Base-by-base conservation (phyloP, 495 filamentous ascomycete species). In the Neurospora sublineolata region DNA sequence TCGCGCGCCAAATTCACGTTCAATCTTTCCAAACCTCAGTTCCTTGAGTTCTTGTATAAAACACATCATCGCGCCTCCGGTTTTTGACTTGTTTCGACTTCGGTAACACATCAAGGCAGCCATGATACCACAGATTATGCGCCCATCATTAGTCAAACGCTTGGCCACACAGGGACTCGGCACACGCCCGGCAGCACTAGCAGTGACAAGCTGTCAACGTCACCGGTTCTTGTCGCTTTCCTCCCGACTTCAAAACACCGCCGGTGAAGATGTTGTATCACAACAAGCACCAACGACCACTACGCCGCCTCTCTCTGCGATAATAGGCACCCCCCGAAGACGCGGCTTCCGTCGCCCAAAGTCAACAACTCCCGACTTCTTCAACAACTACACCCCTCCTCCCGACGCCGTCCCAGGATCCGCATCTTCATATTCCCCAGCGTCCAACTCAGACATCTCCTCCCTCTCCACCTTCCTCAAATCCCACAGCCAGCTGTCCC, bases 401-500 rank as follows among this genome's bases (percentile, higher is more conserved):
- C 42, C 18, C 18, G 42, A 46, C 42, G 42, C 42, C 42, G 42
- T 46, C 42, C 42, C 42, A 46, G 42, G 42, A 46, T 46, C 42
- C 42, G 42, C 42, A 20, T 46, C 42, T 27, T 14, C 46, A 27
- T 11, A 58, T 46, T 2, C 46, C 3, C 46, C 46, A 27, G 0
- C n/a, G 9, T 27, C 46, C 46, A 27, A 58, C 46, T 27, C 46
- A 7, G 46, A 27, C 46, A 58, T 58, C 20, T 23, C 46, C 10
- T 58, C 1, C 1, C 67, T 23, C 23, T 72, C 33, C 41, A 41
- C 52, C 23, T 11, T 6, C 18, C 77, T 91, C 70, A 85, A 84
- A 69, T 85, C 89, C 69, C 86, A 90, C 75, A 83, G 86, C 5
- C 82, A 89, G 71, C 81, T 93, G 74, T 87, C 88, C 73, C 79